A percentile compares a stretch with the other conserved stretches of the same genome.
phyloP scores from a whole-genome alignment of 2,329 filamentous ascomycete species.

The Fusarium sp. region DNA sequence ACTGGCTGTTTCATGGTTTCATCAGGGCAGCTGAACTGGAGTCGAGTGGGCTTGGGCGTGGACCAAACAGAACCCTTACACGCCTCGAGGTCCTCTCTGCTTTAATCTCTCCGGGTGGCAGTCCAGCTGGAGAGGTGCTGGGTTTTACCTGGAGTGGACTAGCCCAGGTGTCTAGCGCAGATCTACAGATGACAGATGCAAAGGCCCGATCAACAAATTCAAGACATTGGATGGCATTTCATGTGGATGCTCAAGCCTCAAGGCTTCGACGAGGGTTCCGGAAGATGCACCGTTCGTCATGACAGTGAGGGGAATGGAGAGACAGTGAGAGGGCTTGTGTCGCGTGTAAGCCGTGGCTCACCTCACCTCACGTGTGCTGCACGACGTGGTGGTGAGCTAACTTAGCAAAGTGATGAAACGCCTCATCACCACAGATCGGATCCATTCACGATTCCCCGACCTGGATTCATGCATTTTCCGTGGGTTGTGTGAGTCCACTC shows the following conservation, averaged over 20 bases:
- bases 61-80: background rate
- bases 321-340: background rate
- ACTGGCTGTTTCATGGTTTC: constrained; percentile 27
- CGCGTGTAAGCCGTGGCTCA: background rate
- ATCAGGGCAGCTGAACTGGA: constrained; percentile 10
- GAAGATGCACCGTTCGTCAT: constrained; percentile 11
- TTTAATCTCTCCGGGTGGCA: constrained; percentile 1
- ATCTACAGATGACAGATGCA: constrained; percentile 25
- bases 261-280: constrained; percentile 14
- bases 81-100: background rate
- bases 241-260: background rate
- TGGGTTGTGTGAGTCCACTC: constrained; percentile 13
- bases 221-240: background rate
- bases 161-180: constrained; percentile 20
- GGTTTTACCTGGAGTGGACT: constrained; percentile 31
- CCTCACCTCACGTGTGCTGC: background rate
- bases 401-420: constrained; percentile 11
- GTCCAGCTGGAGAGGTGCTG: background rate
- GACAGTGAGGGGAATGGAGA: constrained; percentile 2
- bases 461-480: constrained; percentile 25
- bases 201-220: constrained; percentile 10
- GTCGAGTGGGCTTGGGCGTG: constrained; percentile 2
- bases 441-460: constrained; percentile 19
- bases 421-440: constrained; percentile 13
- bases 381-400: background rate